Percentiles rank a stretch among this genome's conserved stretches.
Evolutionary conservation across 2,329 filamentous ascomycete species (phyloP).

Genomic region (Talaromyces sp.): DNA sequence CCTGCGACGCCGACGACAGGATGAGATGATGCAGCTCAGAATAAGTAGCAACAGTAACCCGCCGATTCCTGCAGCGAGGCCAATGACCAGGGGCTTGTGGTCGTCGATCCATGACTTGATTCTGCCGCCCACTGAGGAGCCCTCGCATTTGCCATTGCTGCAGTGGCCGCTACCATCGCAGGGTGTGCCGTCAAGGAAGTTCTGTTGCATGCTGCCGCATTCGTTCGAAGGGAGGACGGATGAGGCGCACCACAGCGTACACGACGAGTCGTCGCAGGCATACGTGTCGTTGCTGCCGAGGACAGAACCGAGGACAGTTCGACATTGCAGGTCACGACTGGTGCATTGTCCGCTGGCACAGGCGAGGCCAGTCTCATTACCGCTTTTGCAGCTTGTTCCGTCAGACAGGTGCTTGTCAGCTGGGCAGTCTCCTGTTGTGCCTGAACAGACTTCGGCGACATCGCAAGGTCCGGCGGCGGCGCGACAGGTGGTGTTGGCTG

Average conservation of each 20-base stretch:
- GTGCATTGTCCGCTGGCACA: slow-evolving; percentile 96
- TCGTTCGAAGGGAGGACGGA: slow-evolving; percentile 59
- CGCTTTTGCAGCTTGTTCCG: slow-evolving; percentile 58
- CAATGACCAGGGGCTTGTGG: slow-evolving; percentile 78
- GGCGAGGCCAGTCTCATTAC: slow-evolving; percentile 53
- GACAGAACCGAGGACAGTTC: slow-evolving; percentile 70
- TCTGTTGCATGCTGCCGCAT: slow-evolving; percentile 76
- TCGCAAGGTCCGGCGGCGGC: slow-evolving; percentile 75
- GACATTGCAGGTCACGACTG: slow-evolving; percentile 82
- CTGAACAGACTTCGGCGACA: slow-evolving; percentile 75
- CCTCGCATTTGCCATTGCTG: slow-evolving; percentile 69
- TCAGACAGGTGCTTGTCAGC: slow-evolving; percentile 63
- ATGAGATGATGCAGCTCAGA: slow-evolving; percentile 58
- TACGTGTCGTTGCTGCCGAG: slow-evolving; percentile 70
- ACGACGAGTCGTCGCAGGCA: slow-evolving; percentile 69
- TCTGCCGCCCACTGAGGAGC: slow-evolving; percentile 62
- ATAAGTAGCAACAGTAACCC: slow-evolving; percentile 65
- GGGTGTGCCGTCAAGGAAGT: slow-evolving; percentile 85
- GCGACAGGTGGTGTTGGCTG: slow-evolving; percentile 70
- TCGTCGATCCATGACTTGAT: slow-evolving; percentile 68
- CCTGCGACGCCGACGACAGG: slow-evolving; percentile 45
- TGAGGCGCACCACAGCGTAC: slow-evolving; percentile 69
- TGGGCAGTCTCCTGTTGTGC: slow-evolving; percentile 67
- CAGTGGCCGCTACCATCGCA: slow-evolving; percentile 79
- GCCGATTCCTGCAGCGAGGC: slow-evolving; percentile 65